phyloP scores from a whole-genome alignment of 192 early-diverging fungal genomes.

The Mortierella antarctica region DNA sequence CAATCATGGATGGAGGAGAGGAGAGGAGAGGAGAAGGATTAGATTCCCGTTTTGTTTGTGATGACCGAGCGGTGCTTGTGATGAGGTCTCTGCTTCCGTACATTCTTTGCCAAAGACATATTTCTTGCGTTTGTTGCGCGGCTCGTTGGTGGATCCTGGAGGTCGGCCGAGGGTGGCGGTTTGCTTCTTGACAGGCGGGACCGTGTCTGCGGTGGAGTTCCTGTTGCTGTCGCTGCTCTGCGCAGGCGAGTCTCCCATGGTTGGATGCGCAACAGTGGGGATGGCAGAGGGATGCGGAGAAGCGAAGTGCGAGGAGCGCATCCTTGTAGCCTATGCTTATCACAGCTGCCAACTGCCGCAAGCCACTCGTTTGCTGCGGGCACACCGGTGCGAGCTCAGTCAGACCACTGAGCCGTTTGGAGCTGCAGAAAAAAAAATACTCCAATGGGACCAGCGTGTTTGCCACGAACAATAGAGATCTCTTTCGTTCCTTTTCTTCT shows the following conservation, averaged over 20 bases:
- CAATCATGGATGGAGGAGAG: neutral
- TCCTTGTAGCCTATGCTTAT: no score
- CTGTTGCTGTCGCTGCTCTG: neutral
- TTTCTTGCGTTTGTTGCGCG: constrained; percentile 50
- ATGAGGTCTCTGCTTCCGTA: constrained; percentile 1
- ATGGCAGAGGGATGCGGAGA: neutral
- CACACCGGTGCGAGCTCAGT: no score
- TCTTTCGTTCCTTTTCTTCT: neutral
- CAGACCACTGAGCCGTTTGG: no score
- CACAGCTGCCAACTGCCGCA: no score
- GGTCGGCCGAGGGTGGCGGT: constrained; percentile 38
- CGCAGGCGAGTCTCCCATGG: constrained; percentile 1
- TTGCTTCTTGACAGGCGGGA: constrained; percentile 13
- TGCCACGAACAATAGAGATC: neutral
- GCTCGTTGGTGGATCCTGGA: constrained; percentile 49
- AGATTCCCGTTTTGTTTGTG: neutral
- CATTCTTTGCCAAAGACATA: constrained; percentile 56
- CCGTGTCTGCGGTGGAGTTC: neutral
- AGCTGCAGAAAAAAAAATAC: no score
- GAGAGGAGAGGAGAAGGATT: neutral
- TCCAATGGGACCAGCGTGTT: neutral
- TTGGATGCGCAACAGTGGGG: neutral
- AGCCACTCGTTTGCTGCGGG: no score
- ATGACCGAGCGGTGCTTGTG: neutral
- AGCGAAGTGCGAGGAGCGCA: neutral